These are phyloP conservation scores for Septoria linicola DNA, from an alignment of 2,329 filamentous ascomycete genomes.

Conservation along the genomic window DNA sequence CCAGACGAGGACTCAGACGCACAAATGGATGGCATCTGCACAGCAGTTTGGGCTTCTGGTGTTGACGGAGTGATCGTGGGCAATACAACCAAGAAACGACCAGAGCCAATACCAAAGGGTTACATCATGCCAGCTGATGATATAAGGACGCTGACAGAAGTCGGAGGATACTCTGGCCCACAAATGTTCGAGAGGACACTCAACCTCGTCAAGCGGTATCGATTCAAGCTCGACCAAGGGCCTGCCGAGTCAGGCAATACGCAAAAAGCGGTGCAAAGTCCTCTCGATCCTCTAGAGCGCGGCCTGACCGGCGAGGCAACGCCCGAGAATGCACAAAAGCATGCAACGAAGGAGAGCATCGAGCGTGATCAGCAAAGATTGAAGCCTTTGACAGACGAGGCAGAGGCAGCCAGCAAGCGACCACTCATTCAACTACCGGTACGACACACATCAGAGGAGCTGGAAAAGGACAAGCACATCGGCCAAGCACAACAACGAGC, in stretches of 20 bases:
- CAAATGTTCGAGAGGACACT: conserved; percentile 81
- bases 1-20: conserved; percentile 86
- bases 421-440: conserved; percentile 36
- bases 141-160: conserved; percentile 64
- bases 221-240: conserved; percentile 51
- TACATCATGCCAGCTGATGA: conserved; percentile 66
- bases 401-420: conserved; percentile 34
- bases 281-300: conserved; percentile 8
- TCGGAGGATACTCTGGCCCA: conserved; percentile 87
- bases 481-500: conserved; percentile 12
- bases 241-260: conserved; percentile 32
- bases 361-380: conserved; percentile 35
- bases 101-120: conserved; percentile 66
- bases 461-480: conserved; percentile 11
- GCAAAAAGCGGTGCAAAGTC: conserved; percentile 15
- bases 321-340: conserved; percentile 1
- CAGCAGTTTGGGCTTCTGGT: conserved; percentile 77
- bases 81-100: conserved; percentile 87
- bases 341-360: conserved; percentile 27
- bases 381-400: conserved; percentile 34
- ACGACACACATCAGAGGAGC: conserved; percentile 27
- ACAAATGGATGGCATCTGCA: conserved; percentile 84
- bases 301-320: conserved; percentile 1
- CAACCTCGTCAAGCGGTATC: conserved; percentile 75
- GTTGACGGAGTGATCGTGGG: conserved; percentile 96